Evolutionary conservation across 1,139 yeast species (phyloP).

Genomic region (Meyerozyma sp.): DNA sequence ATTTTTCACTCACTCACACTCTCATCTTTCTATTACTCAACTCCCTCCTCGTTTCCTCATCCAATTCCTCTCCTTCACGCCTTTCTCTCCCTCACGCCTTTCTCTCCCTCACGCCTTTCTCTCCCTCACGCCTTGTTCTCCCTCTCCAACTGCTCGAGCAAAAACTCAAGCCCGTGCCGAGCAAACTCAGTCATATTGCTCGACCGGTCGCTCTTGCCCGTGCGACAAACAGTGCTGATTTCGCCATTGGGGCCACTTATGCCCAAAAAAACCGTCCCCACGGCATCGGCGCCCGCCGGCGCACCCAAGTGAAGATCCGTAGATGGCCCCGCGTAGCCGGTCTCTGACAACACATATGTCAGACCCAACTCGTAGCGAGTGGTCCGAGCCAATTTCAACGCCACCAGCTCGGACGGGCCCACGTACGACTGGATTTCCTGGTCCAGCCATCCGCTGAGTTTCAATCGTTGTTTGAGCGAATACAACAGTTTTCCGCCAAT

Average conservation of each 20-base stretch:
- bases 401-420: slow-evolving; percentile 79
- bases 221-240: slow-evolving; percentile 40
- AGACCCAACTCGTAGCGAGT: slow-evolving; percentile 77
- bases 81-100: too few relatives aligned
- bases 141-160: slow-evolving; percentile 36
- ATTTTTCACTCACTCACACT: not conserved
- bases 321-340: slow-evolving; percentile 85
- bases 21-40: not conserved
- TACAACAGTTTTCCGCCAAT: slow-evolving; percentile 82
- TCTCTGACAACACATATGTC: slow-evolving; percentile 75
- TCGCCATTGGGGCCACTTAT: slow-evolving; percentile 64
- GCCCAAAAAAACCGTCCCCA: slow-evolving; percentile 71
- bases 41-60: not conserved
- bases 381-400: slow-evolving; percentile 69
- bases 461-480: slow-evolving; percentile 67
- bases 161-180: slow-evolving; percentile 54
- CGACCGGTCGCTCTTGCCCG: slow-evolving; percentile 48
- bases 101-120: too few relatives aligned
- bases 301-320: slow-evolving; percentile 33
- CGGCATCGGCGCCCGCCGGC: slow-evolving; percentile 22
- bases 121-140: too few relatives aligned
- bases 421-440: slow-evolving; percentile 66
- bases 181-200: slow-evolving; percentile 76
- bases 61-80: too few relatives aligned
- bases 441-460: slow-evolving; percentile 73